Evolutionary conservation across 352 stramenopile genomes (phyloP), one percentile per base, ranked within the genome.

Genomic region (Globisporangium paroecandrum): DNA sequence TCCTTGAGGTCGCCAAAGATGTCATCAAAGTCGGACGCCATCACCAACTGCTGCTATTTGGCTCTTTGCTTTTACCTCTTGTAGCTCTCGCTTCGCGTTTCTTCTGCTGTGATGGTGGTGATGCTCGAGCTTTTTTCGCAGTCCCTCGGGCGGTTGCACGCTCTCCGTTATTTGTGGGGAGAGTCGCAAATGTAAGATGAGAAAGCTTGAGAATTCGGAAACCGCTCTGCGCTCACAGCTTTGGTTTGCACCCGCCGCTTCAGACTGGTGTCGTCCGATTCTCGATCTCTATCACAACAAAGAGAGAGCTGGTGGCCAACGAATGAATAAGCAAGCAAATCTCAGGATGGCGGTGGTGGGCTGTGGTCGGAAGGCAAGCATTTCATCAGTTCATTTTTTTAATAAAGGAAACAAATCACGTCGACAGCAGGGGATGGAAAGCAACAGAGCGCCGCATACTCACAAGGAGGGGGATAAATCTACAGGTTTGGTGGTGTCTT

Each of bases 1-100:
- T 89, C 76, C 55, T 90, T 94, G 24, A 78, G 64, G 49, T 91
- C 85, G 10, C 85, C 85, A 60, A 95, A 93, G 66, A 93, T 93
- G 64, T 95, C 87, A 65, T 95, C 83, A 55, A 93, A 90, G 60
- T 93, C 83, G 27, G 78, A 75, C 13, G 71, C 73, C 71, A 75
- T 75, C 27, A 53, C 32, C 18, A 25, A 27, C n/a, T 25, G 20
- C 13, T 29, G 9, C 22, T 7, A 32, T 34, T 27, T 53, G 15
- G 18, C 36, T 63, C 36, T n/a, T 12, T 49, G 4, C 27, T 27
- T 36, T 25, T 29, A 10, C 5, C 6, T n/a, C 36, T 62, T n/a
- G 10, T 18, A 27, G 41, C 22, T 56, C 38, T 64, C 58, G n/a
- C 7, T 55, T 59, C 32, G 13, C 9, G 20, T 18, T 64, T 64